These are phyloP conservation scores for Arthrobotrys pseudoclavata DNA, from an alignment of 2,329 filamentous ascomycete genomes.

Conservation along the genomic window DNA sequence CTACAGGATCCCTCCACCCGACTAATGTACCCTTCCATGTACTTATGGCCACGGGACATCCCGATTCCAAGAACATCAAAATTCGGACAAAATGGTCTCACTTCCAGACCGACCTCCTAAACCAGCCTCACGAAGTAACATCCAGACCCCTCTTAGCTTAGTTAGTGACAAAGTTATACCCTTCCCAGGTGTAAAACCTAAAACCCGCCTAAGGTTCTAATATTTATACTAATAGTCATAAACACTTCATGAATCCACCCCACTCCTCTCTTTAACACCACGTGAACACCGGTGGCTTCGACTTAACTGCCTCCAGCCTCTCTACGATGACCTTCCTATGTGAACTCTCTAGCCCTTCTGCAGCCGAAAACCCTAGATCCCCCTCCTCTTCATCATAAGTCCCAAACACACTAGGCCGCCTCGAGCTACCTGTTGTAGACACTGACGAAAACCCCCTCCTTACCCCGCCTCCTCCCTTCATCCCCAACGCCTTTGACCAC, in stretches of 20 bases:
- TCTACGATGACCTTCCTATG: slow-evolving; percentile 96
- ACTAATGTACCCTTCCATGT: neutral
- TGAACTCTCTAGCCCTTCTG: slow-evolving; percentile 91
- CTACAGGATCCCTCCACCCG: slow-evolving; percentile 17
- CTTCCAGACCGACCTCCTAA: slow-evolving; percentile 7
- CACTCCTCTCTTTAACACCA: slow-evolving; percentile 84
- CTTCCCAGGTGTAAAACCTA: neutral
- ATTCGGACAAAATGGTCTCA: slow-evolving; percentile 1
- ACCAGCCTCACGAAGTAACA: slow-evolving; percentile 5
- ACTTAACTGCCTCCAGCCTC: slow-evolving; percentile 93
- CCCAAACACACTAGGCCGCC: slow-evolving; percentile 43
- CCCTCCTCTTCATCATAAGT: slow-evolving; percentile 85
- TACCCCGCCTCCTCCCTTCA: slow-evolving; percentile 52
- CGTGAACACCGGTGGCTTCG: slow-evolving; percentile 93
- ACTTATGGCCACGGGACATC: slow-evolving; percentile 10
- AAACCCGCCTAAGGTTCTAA: slow-evolving; percentile 24
- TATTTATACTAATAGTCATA: slow-evolving; percentile 17
- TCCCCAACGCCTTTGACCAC: slow-evolving; percentile 60
- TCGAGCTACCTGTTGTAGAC: slow-evolving; percentile 36
- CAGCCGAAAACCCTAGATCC: slow-evolving; percentile 92
- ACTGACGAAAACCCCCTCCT: slow-evolving; percentile 52
- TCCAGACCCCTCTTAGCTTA: slow-evolving; percentile 13
- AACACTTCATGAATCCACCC: slow-evolving; percentile 24
- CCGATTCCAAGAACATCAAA: slow-evolving; percentile 11
- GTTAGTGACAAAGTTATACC: neutral